phyloP scores from a whole-genome alignment of 2,329 filamentous ascomycete species.

The Calonectria pseudoreteaudii region DNA sequence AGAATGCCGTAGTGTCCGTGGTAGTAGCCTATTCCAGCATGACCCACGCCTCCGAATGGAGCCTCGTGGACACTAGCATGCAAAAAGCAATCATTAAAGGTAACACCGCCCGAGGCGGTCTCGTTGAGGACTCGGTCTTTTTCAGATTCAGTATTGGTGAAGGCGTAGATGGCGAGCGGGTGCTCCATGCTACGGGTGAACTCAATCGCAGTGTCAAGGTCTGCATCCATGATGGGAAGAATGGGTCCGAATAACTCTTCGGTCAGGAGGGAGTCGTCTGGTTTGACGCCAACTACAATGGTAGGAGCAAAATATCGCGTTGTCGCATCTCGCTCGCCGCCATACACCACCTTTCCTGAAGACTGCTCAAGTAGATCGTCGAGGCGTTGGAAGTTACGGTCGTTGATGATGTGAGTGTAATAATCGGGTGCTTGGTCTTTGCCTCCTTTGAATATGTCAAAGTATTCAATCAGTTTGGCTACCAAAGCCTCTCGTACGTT shows the following conservation, averaged over 20 bases:
- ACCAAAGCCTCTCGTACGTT: conserved; percentile 52
- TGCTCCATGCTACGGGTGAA: conserved; percentile 45
- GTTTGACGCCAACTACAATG: conserved; percentile 51
- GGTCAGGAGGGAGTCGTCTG: neutral
- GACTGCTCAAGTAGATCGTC: conserved; percentile 49
- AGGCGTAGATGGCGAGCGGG: conserved; percentile 56
- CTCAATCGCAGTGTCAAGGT: conserved; percentile 44
- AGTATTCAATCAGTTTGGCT: conserved; percentile 47
- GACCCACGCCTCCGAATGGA: neutral
- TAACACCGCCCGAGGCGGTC: conserved; percentile 57
- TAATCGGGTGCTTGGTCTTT: conserved; percentile 34
- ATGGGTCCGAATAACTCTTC: conserved; percentile 53
- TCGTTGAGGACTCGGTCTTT: conserved; percentile 45
- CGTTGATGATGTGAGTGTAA: conserved; percentile 53
- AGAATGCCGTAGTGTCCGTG: neutral
- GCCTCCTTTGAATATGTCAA: neutral
- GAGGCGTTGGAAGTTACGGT: conserved; percentile 56
- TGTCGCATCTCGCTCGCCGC: conserved; percentile 45
- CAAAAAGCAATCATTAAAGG: conserved; percentile 55
- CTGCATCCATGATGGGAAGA: conserved; percentile 52
- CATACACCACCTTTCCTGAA: conserved; percentile 51
- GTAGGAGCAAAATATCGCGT: conserved; percentile 51
- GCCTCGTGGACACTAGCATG: conserved; percentile 47
- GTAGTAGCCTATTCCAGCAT: neutral
- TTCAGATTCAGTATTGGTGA: conserved; percentile 50